Base-by-base conservation (phyloP, 2,329 filamentous ascomycete species). In the Phialemoniopsis sp. region DNA sequence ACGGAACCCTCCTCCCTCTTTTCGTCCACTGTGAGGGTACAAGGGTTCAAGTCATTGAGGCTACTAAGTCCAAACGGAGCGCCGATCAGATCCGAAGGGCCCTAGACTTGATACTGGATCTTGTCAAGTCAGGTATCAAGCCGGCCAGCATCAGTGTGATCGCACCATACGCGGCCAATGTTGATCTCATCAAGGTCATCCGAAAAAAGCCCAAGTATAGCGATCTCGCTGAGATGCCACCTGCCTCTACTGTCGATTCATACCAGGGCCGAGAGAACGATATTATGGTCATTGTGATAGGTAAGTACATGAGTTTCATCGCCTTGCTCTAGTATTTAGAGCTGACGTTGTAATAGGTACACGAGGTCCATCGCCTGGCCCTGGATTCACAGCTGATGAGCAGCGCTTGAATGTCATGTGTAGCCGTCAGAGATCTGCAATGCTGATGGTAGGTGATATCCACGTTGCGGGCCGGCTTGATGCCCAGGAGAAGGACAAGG, bases 101-200 rank as follows among this genome's bases (percentile, higher is more conserved):
- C 3, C 53, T 56, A 13, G 55, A 63, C 50, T 76, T 72, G 50
- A 15, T 36, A 9, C 17, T 19, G 8, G 38, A 36, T n/a, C 32
- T 40, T 4, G 15, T 40, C 3, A 63, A 59, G 1, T 47, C 55
- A 3, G 72, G 68, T 32, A 52, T 50, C 18, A 66, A 55, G 26
- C 39, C 53, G 0, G 55, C 63, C 34, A 66, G 71, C 45, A 72
- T 76, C 47, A 65, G 55, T 34, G 75, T 71, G 3, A 72, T 79
- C 32, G 48, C 79, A 5, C 63, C 58, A 34, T 71, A 71, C 46
- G 56, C 62, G 19, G 47, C 49, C 18, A 51, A 48, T 13, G 35
- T 46, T 8, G 40, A 43, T 1, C 8, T 35, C 12, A 42, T 50
- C 13, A 28, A 43, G 28, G 8, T 28, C 5, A 17, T 17, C 15